A percentile compares a stretch with the other conserved stretches of the same genome.
Conservation (phyloP, 768 basidiomycete species). For the Asterophora parasitica region DNA sequence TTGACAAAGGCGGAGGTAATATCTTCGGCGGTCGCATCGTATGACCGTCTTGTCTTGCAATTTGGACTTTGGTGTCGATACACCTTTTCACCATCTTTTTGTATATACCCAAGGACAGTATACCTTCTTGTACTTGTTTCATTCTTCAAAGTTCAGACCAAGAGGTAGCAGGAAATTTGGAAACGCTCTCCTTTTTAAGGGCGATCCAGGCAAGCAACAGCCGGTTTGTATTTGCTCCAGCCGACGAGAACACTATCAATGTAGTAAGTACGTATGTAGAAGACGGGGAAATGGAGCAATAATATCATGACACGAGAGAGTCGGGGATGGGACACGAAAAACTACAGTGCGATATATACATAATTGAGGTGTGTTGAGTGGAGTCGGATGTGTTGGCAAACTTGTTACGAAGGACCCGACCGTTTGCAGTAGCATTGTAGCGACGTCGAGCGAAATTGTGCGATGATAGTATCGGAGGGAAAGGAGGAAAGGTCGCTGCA, state of each 20-base stretch:
- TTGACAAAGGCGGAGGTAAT: slow-evolving; percentile 50
- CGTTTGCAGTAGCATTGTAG: too few species aligned
- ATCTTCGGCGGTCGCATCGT: slow-evolving; percentile 12
- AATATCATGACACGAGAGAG: slow-evolving; percentile 7
- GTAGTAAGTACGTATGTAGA: slow-evolving; percentile 11
- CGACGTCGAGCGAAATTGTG: too few species aligned
- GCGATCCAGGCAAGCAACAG: slow-evolving; percentile 12
- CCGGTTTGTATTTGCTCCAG: slow-evolving; percentile 14
- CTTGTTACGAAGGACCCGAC: too few species aligned
- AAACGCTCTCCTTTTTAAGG: slow-evolving; percentile 7
- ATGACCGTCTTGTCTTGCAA: not conserved
- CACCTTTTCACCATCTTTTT: not conserved
- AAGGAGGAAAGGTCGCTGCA: not conserved
- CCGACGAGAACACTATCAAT: slow-evolving; percentile 9
- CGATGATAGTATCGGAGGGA: not conserved
- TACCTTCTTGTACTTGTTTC: not conserved
- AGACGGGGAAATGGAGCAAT: slow-evolving; percentile 12
- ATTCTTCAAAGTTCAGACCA: not conserved
- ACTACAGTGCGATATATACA: slow-evolving; percentile 25
- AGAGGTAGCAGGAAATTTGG: not conserved
- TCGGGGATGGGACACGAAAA: slow-evolving; percentile 1
- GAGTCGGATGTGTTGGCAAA: not conserved
- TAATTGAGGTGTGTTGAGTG: slow-evolving; percentile 9
- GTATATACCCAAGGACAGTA: not conserved
- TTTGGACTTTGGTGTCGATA: not conserved